These are phyloP conservation scores for Cladophialophora carrionii DNA, from an alignment of 2,329 filamentous ascomycete species.

Conservation along the genomic window DNA sequence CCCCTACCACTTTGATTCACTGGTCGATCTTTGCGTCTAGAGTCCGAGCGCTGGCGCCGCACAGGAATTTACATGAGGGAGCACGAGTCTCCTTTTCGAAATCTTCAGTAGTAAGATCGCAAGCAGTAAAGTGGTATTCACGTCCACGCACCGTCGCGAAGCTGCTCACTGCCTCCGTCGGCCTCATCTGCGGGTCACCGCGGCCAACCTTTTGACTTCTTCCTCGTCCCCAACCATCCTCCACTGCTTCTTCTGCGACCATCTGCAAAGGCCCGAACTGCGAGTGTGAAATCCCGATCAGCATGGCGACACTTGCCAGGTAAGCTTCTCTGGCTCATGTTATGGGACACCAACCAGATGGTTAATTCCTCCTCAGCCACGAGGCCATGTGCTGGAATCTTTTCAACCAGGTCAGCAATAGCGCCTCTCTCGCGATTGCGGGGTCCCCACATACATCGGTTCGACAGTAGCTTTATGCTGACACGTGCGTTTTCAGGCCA, in stretches of 20 bases:
- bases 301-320: neutral
- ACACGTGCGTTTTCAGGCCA: neutral
- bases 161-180: neutral
- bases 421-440: too few species aligned
- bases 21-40: neutral
- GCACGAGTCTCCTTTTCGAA: neutral
- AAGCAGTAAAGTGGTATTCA: neutral
- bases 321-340: neutral
- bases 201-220: neutral
- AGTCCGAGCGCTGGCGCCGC: neutral
- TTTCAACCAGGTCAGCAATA: slow-evolving; percentile 3
- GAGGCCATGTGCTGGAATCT: neutral
- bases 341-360: neutral
- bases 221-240: neutral
- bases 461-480: neutral
- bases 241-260: neutral
- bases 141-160: neutral
- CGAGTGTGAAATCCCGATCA: neutral
- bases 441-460: neutral
- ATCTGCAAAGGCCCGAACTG: neutral
- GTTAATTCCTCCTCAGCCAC: neutral
- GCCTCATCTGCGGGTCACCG: neutral
- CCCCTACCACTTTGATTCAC: neutral
- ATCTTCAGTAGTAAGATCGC: neutral
- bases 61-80: neutral